phyloP scores from a whole-genome alignment of 2,329 filamentous ascomycete genomes.

The Byssoonygena ceratinophila region DNA sequence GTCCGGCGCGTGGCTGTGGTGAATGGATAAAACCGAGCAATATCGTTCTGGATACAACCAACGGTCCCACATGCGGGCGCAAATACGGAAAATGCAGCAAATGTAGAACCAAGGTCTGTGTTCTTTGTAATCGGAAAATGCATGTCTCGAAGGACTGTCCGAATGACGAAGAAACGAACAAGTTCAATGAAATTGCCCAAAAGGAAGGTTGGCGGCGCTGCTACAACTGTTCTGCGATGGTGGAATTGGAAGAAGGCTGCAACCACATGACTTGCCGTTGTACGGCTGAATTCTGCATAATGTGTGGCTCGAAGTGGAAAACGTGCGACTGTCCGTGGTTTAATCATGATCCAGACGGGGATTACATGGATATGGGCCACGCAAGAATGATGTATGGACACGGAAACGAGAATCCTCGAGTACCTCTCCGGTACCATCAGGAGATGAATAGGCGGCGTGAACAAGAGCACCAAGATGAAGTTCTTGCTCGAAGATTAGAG shows the following conservation, averaged over 20 bases:
- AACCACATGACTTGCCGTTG: slow-evolving; percentile 85
- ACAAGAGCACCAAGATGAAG: slow-evolving; percentile 43
- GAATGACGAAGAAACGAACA: slow-evolving; percentile 35
- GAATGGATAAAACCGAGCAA: slow-evolving; percentile 68
- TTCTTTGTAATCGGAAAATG: slow-evolving; percentile 61
- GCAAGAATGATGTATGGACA: slow-evolving; percentile 11
- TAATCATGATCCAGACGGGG: slow-evolving; percentile 48
- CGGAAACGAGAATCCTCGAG: slow-evolving; percentile 18
- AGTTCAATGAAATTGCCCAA: slow-evolving; percentile 52
- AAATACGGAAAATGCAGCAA: slow-evolving; percentile 59
- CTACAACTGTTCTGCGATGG: slow-evolving; percentile 63
- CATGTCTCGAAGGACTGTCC: slow-evolving; percentile 62
- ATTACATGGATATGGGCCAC: slow-evolving; percentile 38
- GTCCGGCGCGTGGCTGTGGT: slow-evolving; percentile 60
- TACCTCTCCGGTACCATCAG: slow-evolving; percentile 36
- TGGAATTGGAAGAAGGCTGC: slow-evolving; percentile 71
- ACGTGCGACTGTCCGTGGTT: slow-evolving; percentile 74
- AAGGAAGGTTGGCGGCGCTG: slow-evolving; percentile 68
- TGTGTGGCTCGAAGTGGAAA: slow-evolving; percentile 74
- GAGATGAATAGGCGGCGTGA: slow-evolving; percentile 39
- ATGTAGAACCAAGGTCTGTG: slow-evolving; percentile 67
- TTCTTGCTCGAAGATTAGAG: slow-evolving; percentile 44
- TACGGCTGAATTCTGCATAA: slow-evolving; percentile 75
- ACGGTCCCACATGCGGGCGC: slow-evolving; percentile 42
- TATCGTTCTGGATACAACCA: slow-evolving; percentile 45